A percentile compares a stretch with the other conserved stretches of the same genome.
Conservation (phyloP, 257 asterid genomes). For the Nicotiana sylvestris region DNA sequence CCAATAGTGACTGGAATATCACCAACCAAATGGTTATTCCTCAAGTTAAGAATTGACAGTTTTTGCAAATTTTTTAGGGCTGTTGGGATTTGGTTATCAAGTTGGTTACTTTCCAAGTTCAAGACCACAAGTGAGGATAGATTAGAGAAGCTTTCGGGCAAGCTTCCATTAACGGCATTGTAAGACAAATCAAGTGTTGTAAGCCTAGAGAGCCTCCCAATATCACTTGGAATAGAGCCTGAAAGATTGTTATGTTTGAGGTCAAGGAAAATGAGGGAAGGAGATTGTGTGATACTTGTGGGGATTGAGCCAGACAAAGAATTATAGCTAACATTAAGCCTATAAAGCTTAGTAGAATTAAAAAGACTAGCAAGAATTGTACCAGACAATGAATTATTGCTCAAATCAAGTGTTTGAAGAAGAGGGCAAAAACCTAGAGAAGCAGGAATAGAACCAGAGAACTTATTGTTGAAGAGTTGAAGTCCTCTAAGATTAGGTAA, state of each 20-base stretch:
- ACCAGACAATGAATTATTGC: conserved; percentile 67
- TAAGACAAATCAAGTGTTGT: conserved; percentile 46
- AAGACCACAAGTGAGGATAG: conserved; percentile 29
- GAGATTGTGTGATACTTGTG: conserved; percentile 41
- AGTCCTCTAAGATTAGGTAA: conserved; percentile 82
- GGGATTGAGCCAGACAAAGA: conserved; percentile 71
- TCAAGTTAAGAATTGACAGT: conserved; percentile 52
- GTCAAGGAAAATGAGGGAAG: conserved; percentile 50
- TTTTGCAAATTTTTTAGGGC: conserved; percentile 24
- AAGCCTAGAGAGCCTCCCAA: conserved; percentile 43
- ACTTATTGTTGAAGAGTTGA: conserved; percentile 71
- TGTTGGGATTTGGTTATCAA: conserved; percentile 22
- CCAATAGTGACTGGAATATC: conserved; percentile 46
- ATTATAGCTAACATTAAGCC: conserved; percentile 73
- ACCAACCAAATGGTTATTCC: conserved; percentile 47
- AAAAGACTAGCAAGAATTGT: conserved; percentile 42
- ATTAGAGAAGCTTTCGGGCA: conserved; percentile 44
- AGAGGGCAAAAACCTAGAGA: conserved; percentile 65
- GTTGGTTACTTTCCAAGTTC: conserved; percentile 33
- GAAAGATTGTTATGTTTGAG: conserved; percentile 59
- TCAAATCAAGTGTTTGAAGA: conserved; percentile 78
- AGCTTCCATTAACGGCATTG: conserved; percentile 56
- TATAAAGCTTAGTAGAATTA: conserved; percentile 68
- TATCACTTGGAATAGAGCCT: conserved; percentile 46
- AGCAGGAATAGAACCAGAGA: conserved; percentile 76